phyloP scores from a whole-genome alignment of 1,139 yeast genomes.

The Yamadazyma sp. region DNA sequence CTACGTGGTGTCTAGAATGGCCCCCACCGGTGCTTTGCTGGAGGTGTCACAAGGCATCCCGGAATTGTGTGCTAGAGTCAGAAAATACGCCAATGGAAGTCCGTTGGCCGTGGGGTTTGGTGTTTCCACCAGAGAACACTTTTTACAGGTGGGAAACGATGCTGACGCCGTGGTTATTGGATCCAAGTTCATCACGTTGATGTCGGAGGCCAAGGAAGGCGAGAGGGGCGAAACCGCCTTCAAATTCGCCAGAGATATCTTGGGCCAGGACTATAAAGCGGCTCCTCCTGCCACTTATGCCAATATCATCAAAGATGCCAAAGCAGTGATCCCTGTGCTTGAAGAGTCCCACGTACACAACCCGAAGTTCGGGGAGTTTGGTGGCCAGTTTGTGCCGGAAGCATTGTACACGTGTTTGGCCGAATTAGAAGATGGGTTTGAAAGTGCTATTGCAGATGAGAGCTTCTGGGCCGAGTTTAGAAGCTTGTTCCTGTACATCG shows the following conservation, averaged over 20 bases:
- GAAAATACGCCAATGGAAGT: constrained; percentile 67
- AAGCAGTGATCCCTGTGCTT: constrained; percentile 39
- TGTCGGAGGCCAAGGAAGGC: constrained; percentile 64
- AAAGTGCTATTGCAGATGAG: constrained; percentile 84
- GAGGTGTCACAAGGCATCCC: constrained; percentile 65
- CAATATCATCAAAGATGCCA: constrained; percentile 25
- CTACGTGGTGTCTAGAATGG: constrained; percentile 96
- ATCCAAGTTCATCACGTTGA: constrained; percentile 70
- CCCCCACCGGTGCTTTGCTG: constrained; percentile 87
- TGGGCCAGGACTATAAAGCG: constrained; percentile 57
- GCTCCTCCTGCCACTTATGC: constrained; percentile 30
- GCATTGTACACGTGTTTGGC: constrained; percentile 87
- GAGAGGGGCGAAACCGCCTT: constrained; percentile 61
- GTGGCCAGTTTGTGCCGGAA: constrained; percentile 99
- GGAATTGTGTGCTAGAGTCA: constrained; percentile 70
- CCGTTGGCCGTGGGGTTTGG: constrained; percentile 98
- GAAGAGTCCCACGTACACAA: constrained; percentile 59
- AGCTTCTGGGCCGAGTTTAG: constrained; percentile 90
- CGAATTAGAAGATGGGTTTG: constrained; percentile 86
- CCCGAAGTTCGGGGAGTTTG: constrained; percentile 88
- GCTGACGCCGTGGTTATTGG: constrained; percentile 98
- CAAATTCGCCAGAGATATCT: constrained; percentile 65
- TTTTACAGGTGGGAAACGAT: constrained; percentile 68
- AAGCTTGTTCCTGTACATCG: constrained; percentile 80
- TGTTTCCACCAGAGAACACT: constrained; percentile 91